Evolutionary conservation across 1,284 basidiomycete genomes (phyloP), one percentile per base, ranked within the genome.

Genomic region (Fomitopsis betulina): DNA sequence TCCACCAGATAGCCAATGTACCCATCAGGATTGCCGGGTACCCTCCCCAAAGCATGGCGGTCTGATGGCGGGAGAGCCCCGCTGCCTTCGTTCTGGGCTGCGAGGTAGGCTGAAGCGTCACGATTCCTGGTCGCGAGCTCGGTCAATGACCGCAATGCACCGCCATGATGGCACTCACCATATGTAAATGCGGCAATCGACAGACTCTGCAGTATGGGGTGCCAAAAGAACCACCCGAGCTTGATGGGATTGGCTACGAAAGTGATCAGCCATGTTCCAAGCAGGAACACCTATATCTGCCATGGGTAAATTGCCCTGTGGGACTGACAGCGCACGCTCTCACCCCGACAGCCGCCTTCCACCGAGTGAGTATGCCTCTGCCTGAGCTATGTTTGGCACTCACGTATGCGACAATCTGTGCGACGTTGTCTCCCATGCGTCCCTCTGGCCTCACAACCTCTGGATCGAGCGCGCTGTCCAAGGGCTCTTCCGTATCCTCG

Each of bases 51-150:
- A 85, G 69, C 62, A 84, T 82, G 21, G 79, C 80, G 23, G 79
- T 67, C 67, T 91, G 86, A 67, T 91, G 89, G 38, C 86, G 79
- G 9, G 71, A 65, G 0, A 91, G 75, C 0, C 87, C 88, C 1
- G 82, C 82, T 2, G 79, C 77, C 70, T 90, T 91, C 32, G 84
- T 83, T 63, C 72, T 78, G 0, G 86, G 82, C 47, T 43, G 82
- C 4, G 82, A 80, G 1, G 89, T 89, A 0, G 88, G 86, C 65
- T 91, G 89, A 7, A 91, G 80, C n/a, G 86, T 88, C 61, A 87
- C 60, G 52, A 90, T 81, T n/a, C 84, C 87, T 53, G 35, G 21
- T 35, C 32, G 13, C 25, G 2, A 49, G 39, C 32, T 27, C n/a
- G 9, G 35, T 37, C 35, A 35, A 59, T 35, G 17, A 19, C 10